Base-by-base conservation (phyloP, 805 yeast genomes). In the Sugiyamaella chiloensis region DNA sequence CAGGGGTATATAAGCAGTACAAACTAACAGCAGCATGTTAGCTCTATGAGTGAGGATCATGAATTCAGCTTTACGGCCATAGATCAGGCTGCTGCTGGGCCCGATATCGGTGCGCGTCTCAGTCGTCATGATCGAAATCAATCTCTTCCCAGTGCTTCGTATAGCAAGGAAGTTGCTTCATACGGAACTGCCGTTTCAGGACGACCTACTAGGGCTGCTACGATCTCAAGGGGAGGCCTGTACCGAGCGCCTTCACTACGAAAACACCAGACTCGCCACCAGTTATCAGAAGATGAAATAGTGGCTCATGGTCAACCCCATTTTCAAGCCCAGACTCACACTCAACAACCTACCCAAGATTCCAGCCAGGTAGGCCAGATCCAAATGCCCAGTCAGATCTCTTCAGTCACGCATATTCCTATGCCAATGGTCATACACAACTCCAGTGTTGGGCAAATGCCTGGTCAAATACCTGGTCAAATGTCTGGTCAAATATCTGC, bases 91-190 rank as follows among this genome's bases (percentile, higher is more conserved):
- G 4, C 20, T 5, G 31, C 12, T 23, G 31, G 4, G n/a, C 11
- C 21, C 5, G 23, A 17, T 17, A 23, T n/a, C 23, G 19, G 6
- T 17, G 31, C 21, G 3, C 24, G 44, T 24, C 7, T 24, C 19
- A 12, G 8, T 27, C 46, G 47, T 23, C 61, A 58, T 47, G 60
- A 58, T 31, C 42, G 61, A 14, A 58, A 58, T 39, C 57, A 52
- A 29, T 58, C 61, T 5, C 44, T 58, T n/a, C 61, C 61, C 8
- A 58, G 30, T 40, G 44, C 49, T 24, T 36, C 50, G 12, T 37
- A 32, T 16, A 24, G 19, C 31, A 31, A 26, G 32, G 36, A 32
- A 19, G 30, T 19, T 8, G 26, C 27, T n/a, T 8, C 29, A 36
- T 36, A 30, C n/a, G 36, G 23, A n/a, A 37, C 17, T 24, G 40